These are phyloP conservation scores for Tricholoma furcatifolium DNA, from an alignment of 768 basidiomycete species.

Conservation along the genomic window DNA sequence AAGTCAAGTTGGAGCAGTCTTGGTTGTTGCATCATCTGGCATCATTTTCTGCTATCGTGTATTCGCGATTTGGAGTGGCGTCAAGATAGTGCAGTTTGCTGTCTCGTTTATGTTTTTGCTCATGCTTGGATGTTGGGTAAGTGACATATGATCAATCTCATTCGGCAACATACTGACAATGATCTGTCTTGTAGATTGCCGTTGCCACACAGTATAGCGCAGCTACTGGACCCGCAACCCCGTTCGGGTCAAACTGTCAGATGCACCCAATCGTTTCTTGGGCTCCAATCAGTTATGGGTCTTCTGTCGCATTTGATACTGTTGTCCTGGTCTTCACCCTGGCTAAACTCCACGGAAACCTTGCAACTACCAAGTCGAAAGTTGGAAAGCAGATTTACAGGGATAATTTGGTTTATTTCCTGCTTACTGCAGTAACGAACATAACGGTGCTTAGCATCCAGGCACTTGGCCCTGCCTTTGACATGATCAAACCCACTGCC, in stretches of 20 bases:
- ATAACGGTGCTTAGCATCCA: slow-evolving; percentile 26
- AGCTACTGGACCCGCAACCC: slow-evolving; percentile 20
- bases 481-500: slow-evolving; percentile 27
- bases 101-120: slow-evolving; percentile 22
- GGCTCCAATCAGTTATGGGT: slow-evolving; percentile 32
- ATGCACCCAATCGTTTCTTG: slow-evolving; percentile 29
- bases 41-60: slow-evolving; percentile 32
- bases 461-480: slow-evolving; percentile 21
- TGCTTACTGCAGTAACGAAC: slow-evolving; percentile 24
- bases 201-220: slow-evolving; percentile 29
- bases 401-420: slow-evolving; percentile 28
- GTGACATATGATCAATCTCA: neutral
- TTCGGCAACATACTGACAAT: neutral
- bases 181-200: slow-evolving; percentile 22
- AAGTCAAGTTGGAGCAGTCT: slow-evolving; percentile 27
- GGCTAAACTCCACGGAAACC: slow-evolving; percentile 19
- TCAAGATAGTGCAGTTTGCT: slow-evolving; percentile 22
- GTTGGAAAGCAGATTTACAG: slow-evolving; percentile 26
- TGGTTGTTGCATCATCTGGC: slow-evolving; percentile 30
- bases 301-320: slow-evolving; percentile 29
- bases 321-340: slow-evolving; percentile 24
- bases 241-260: slow-evolving; percentile 33
- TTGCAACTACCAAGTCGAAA: slow-evolving; percentile 20
- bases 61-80: slow-evolving; percentile 30
- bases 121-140: slow-evolving; percentile 32